Evolutionary conservation across 176 grass and related monocot genomes (phyloP), one percentile per base, ranked within the genome.

Genomic region (Secale cereale): DNA sequence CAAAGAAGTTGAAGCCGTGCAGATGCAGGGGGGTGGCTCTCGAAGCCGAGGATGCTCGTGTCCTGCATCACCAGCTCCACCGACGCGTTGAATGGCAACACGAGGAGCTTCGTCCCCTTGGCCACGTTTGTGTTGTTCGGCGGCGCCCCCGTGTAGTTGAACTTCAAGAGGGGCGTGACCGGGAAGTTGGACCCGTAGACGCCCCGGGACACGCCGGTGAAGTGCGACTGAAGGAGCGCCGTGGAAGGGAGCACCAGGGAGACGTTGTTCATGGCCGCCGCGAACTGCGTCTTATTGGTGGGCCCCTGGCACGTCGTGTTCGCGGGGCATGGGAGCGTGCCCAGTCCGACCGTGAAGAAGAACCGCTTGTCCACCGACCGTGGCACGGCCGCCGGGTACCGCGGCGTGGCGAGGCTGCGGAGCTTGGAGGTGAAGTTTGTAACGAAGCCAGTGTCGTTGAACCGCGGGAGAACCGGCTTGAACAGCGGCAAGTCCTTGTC

Each of bases 1-100:
- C 94, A 62, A 89, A 97, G 91, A 90, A 97, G 68, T 97, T 97
- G 89, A 78, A 93, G 61, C 94, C 94, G 31, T 97, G 94, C 43
- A 97, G 85, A 68, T 97, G 94, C 40, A 97, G 78, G 3, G 3
- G 94, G 94, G 89, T 97, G 91, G 87, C 91, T 97, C 83, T 97
- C 94, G 26, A 31, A 16, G 57, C 91, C 91, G 41, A 89, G 79
- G 35, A 93, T 84, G 79, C 87, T 90, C 15, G 91, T 97, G 84
- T 77, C 94, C 78, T 97, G 94, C 89, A 97, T 87, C 74, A 97
- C 89, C 8, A 93, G 73, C 84, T 97, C 91, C 78, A 97, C 91
- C 15, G 23, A 43, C 17, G 91, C 2, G 85, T 82, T 85, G 72
- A 52, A 94, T 2, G 87, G 87, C 43, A 94, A 2, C 22, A 83